These are phyloP conservation scores for Colletotrichum lentis DNA, from an alignment of 2,329 filamentous ascomycete genomes.

Conservation along the genomic window DNA sequence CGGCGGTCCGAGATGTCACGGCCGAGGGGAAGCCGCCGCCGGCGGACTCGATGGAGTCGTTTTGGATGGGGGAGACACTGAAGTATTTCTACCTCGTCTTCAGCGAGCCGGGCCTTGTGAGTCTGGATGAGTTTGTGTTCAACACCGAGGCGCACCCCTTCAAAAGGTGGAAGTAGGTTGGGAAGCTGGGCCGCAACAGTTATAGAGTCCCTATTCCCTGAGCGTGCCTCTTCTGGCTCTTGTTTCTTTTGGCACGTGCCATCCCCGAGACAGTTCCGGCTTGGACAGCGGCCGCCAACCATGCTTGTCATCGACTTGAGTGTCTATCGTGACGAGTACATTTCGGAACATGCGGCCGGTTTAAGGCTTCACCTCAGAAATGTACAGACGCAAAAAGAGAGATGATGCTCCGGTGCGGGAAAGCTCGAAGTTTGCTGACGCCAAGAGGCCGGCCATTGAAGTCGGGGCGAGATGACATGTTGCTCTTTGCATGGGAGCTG, in stretches of 20 bases:
- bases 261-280: no score
- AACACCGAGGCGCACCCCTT: conserved; percentile 50
- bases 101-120: conserved; percentile 61
- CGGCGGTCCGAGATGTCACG: conserved; percentile 61
- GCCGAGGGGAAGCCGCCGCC: conserved; percentile 45
- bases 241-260: no score
- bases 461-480: neutral
- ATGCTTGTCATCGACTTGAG: no score
- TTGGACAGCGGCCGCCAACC: no score
- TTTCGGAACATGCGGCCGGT: no score
- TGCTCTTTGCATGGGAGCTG: neutral
- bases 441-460: neutral
- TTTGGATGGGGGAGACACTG: conserved; percentile 45
- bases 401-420: no score
- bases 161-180: conserved; percentile 10
- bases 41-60: conserved; percentile 68
- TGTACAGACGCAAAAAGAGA: no score
- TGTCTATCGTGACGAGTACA: no score
- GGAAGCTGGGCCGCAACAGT: neutral
- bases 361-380: no score
- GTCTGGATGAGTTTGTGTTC: conserved; percentile 66
- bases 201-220: no score
- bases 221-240: no score
- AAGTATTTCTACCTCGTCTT: conserved; percentile 59
- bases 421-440: no score